Conservation (phyloP, 148 eudicot species). For the Persicaria tinctoria region DNA sequence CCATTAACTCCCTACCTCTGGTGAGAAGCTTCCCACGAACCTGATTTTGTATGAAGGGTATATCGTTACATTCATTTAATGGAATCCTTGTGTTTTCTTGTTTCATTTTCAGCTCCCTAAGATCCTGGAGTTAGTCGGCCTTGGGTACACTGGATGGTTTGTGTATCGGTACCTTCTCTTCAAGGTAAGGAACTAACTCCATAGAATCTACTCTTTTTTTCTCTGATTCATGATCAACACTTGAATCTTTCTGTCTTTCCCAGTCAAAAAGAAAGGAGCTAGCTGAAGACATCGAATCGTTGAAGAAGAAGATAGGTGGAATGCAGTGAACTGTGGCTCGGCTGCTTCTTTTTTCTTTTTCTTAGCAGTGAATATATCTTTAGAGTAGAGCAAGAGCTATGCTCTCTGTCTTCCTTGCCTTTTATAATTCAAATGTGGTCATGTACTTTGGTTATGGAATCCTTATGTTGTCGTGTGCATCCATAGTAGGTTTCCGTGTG, state of each 20-base stretch:
- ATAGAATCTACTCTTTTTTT: neutral
- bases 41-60: no score
- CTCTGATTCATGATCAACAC: neutral
- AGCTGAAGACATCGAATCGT: slow-evolving; percentile 59
- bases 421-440: neutral
- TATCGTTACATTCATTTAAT: no score
- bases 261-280: slow-evolving; percentile 86
- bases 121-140: slow-evolving; percentile 98
- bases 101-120: slow-evolving; percentile 68
- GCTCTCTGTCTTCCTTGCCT: neutral
- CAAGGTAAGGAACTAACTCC: slow-evolving; percentile 45
- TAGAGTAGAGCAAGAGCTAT: neutral
- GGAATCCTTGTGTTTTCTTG: neutral
- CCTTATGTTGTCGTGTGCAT: neutral
- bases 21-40: slow-evolving; percentile 27
- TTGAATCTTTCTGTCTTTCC: slow-evolving; percentile 5
- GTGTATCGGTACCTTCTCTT: slow-evolving; percentile 98
- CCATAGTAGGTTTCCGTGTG: no score
- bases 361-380: neutral
- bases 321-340: slow-evolving; percentile 29
- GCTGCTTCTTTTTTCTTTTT: no score
- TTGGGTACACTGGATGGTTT: slow-evolving; percentile 98
- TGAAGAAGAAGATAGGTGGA: slow-evolving; percentile 85
- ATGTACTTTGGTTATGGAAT: neutral
- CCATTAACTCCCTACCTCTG: slow-evolving; percentile 91